Evolutionary conservation across 352 stramenopile species (phyloP).

Genomic region (Phytophthora litchii): DNA sequence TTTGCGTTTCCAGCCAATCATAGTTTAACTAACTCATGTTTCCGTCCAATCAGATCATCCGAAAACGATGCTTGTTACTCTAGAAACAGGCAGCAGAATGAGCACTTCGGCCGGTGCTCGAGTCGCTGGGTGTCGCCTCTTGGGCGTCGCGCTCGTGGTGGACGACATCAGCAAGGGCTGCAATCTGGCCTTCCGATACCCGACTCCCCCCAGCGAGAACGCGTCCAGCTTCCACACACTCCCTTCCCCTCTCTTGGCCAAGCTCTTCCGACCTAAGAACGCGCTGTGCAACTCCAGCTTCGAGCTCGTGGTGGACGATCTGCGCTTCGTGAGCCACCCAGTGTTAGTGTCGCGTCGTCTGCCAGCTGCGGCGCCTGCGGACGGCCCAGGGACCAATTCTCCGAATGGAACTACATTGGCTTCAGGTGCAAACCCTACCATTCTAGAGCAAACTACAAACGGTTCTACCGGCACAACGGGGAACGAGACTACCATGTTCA

Average conservation of each 20-base stretch:
- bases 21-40: no score
- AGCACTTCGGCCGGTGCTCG: not conserved
- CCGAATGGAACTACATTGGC: conserved; percentile 17
- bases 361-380: conserved; percentile 16
- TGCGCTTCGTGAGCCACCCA: conserved; percentile 87
- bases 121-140: conserved; percentile 36
- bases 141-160: conserved; percentile 84
- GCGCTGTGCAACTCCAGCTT: conserved; percentile 88
- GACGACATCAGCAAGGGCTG: conserved; percentile 91
- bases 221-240: conserved; percentile 82
- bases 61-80: no score
- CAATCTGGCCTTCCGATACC: conserved; percentile 88
- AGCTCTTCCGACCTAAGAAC: conserved; percentile 90
- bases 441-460: conserved; percentile 24
- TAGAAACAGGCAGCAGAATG: no score
- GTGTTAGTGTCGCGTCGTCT: conserved; percentile 69
- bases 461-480: conserved; percentile 11
- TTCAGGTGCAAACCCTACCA: conserved; percentile 12
- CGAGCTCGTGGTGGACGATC: conserved; percentile 86
- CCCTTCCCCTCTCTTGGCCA: conserved; percentile 75
- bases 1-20: no score
- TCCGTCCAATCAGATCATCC: no score
- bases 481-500: conserved; percentile 89
- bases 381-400: conserved; percentile 6
- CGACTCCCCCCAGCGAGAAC: conserved; percentile 54